phyloP scores from a whole-genome alignment of 306 rosid genomes.

The Senna siamea region DNA sequence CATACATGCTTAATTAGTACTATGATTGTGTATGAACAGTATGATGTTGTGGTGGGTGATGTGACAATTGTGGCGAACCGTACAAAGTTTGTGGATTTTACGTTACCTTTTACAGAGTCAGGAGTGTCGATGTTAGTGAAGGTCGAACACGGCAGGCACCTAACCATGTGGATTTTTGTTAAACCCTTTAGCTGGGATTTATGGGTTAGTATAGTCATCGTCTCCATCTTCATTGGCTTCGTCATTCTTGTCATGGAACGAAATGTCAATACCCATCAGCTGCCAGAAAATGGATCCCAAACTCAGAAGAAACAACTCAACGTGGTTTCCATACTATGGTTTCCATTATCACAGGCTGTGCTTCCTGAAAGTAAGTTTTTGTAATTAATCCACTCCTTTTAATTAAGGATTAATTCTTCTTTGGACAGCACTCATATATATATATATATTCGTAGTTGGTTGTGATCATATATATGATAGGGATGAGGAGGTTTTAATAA shows the following conservation, averaged over 20 bases:
- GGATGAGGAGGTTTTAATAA: too few species aligned
- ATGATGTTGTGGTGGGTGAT: slow-evolving; percentile 46
- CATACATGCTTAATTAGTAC: too few species aligned
- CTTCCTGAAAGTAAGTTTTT: slow-evolving; percentile 42
- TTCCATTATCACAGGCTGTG: slow-evolving; percentile 45
- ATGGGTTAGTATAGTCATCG: slow-evolving; percentile 38
- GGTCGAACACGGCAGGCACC: slow-evolving; percentile 21
- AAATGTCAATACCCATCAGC: background rate
- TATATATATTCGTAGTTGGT: too few species aligned
- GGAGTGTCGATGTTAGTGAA: slow-evolving; percentile 39
- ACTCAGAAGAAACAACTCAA: background rate
- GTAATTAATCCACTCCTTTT: too few species aligned
- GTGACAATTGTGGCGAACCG: slow-evolving; percentile 41
- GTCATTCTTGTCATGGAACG: slow-evolving; percentile 45
- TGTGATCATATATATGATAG: too few species aligned
- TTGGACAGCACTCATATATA: too few species aligned
- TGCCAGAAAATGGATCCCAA: background rate
- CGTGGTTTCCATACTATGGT: slow-evolving; percentile 31
- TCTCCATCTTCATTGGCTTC: slow-evolving; percentile 32
- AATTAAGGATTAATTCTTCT: too few species aligned
- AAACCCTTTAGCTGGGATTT: slow-evolving; percentile 47
- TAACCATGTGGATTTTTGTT: slow-evolving; percentile 45
- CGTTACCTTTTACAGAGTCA: slow-evolving; percentile 38
- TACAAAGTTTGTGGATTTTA: slow-evolving; percentile 36
- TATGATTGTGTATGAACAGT: slow-evolving; percentile 11